phyloP scores from a whole-genome alignment of 805 yeast genomes.

The Monosporozyma siamensis region DNA sequence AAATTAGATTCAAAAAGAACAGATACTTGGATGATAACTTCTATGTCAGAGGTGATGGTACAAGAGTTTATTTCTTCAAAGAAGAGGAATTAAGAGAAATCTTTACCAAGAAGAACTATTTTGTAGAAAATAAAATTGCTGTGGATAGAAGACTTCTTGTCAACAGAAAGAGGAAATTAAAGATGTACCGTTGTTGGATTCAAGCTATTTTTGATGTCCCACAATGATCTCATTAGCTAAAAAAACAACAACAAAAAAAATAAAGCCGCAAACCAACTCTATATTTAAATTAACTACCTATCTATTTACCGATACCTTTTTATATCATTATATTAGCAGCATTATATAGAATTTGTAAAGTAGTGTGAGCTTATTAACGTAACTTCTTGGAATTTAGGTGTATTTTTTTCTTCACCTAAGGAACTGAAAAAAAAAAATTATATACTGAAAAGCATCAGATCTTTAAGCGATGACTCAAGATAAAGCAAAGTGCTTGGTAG shows the following conservation, averaged over 20 bases:
- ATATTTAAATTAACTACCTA: background rate
- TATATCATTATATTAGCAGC: background rate
- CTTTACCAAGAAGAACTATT: slow-evolving; percentile 45
- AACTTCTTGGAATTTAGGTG: no score
- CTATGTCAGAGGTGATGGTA: slow-evolving; percentile 95
- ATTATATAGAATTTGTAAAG: background rate
- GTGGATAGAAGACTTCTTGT: slow-evolving; percentile 87
- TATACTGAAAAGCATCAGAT: background rate
- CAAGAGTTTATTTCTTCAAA: slow-evolving; percentile 92
- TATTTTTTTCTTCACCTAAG: no score
- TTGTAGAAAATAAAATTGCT: slow-evolving; percentile 67
- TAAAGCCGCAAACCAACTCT: background rate
- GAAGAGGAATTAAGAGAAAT: slow-evolving; percentile 80
- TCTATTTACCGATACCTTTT: background rate
- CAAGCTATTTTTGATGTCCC: slow-evolving; percentile 74
- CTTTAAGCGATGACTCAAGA: background rate
- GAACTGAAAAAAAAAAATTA: no score
- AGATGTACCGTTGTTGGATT: slow-evolving; percentile 95
- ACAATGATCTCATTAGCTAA: slow-evolving; percentile 1
- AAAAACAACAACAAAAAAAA: background rate
- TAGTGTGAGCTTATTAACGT: background rate
- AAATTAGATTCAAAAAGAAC: slow-evolving; percentile 82
- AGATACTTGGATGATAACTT: slow-evolving; percentile 85
- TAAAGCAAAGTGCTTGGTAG: background rate
- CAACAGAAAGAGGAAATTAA: slow-evolving; percentile 81